A percentile compares a stretch with the other conserved stretches of the same genome.
phyloP scores from a whole-genome alignment of 2,329 filamentous ascomycete genomes.

The Pestalotiopsis sp. region DNA sequence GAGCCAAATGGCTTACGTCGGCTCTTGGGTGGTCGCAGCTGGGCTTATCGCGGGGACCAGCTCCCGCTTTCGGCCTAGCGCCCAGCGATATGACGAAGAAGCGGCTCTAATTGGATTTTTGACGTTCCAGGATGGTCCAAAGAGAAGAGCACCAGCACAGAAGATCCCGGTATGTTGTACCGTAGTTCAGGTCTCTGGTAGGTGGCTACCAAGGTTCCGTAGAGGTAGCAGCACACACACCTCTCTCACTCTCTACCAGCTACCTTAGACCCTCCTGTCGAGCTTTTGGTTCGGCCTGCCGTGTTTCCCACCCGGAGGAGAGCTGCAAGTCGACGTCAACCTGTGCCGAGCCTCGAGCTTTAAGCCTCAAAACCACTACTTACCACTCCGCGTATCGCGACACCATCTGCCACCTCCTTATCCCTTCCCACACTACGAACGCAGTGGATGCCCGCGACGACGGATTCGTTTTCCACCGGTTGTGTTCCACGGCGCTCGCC shows the following conservation, averaged over 20 bases:
- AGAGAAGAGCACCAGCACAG: not conserved
- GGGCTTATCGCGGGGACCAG: not conserved
- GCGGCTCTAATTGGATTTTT: conserved; percentile 1
- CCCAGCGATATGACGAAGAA: conserved; percentile 7
- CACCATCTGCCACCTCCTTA: not conserved
- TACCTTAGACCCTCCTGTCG: not conserved
- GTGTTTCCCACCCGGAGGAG: conserved; percentile 1
- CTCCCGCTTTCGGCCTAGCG: conserved; percentile 10
- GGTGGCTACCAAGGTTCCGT: not conserved
- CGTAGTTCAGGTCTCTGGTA: no score
- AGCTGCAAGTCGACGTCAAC: conserved; percentile 11
- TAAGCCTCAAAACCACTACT: not conserved
- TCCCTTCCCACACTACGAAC: not conserved
- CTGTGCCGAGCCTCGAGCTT: not conserved
- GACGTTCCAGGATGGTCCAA: not conserved
- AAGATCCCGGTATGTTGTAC: conserved; percentile 1
- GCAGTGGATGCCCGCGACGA: conserved; percentile 2
- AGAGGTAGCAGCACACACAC: not conserved
- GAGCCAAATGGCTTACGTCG: not conserved
- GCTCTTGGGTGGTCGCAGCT: not conserved
- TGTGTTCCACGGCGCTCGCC: not conserved
- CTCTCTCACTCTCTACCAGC: not conserved
- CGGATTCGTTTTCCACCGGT: not conserved
- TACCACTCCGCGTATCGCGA: not conserved
- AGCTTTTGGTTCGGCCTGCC: not conserved